These are phyloP conservation scores for Microstegium vimineum DNA, from an alignment of 176 grass and related monocot genomes.

Conservation along the genomic window DNA sequence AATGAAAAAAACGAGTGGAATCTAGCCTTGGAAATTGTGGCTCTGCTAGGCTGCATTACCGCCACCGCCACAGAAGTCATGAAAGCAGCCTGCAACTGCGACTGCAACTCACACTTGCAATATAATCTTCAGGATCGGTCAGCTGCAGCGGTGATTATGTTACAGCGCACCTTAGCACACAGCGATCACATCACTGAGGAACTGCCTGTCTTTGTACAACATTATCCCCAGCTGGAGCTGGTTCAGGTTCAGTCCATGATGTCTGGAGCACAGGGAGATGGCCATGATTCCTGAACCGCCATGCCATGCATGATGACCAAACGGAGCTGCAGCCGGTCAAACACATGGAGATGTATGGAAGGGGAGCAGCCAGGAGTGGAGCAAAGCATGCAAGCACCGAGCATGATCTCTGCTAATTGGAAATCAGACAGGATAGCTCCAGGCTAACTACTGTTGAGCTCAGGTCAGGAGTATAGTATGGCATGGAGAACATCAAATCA, in stretches of 20 bases:
- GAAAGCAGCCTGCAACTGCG: constrained; percentile 33
- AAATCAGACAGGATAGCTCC: constrained; percentile 27
- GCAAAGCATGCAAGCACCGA: background rate
- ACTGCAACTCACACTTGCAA: background rate
- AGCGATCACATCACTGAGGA: constrained; percentile 20
- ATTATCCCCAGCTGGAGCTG: background rate
- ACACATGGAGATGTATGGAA: background rate
- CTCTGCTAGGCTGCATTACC: constrained; percentile 33
- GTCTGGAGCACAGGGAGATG: constrained; percentile 11
- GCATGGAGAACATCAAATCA: constrained; percentile 50
- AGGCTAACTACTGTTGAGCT: constrained; percentile 21
- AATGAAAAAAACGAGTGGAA: background rate
- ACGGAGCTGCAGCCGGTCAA: constrained; percentile 13
- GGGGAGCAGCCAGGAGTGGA: constrained; percentile 32
- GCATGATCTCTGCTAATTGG: constrained; percentile 12
- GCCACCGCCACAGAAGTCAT: constrained; percentile 39
- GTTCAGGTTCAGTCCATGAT: constrained; percentile 15
- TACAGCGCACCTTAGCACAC: background rate
- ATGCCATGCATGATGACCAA: constrained; percentile 21
- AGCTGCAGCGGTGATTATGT: background rate
- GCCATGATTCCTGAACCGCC: constrained; percentile 19
- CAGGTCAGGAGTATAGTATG: constrained; percentile 12
- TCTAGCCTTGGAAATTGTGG: constrained; percentile 53
- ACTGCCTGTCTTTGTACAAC: constrained; percentile 30
- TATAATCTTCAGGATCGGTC: background rate